Evolutionary conservation across 805 yeast genomes (phyloP).

Genomic region (Wickerhamomyces chambardii): DNA sequence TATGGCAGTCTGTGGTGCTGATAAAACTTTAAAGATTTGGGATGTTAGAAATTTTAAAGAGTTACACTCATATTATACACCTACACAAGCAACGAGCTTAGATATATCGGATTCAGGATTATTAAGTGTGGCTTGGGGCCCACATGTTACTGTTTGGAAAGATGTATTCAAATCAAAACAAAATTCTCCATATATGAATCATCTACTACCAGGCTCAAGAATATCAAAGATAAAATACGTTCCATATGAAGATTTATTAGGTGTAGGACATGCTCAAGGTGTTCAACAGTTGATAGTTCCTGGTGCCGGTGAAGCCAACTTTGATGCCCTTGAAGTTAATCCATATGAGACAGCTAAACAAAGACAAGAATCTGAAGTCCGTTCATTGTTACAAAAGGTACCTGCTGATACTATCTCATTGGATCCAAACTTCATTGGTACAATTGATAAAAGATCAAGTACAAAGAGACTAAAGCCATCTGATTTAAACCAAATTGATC

Average conservation of each 20-base stretch:
- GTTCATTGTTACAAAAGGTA: slow-evolving; percentile 75
- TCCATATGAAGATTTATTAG: slow-evolving; percentile 95
- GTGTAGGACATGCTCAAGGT: slow-evolving; percentile 76
- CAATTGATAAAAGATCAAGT: slow-evolving; percentile 65
- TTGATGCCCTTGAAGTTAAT: slow-evolving; percentile 86
- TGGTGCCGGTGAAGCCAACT: slow-evolving; percentile 97
- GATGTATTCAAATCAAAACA: slow-evolving; percentile 68
- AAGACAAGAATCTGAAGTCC: slow-evolving; percentile 89
- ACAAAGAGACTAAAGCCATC: slow-evolving; percentile 54
- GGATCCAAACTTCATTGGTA: slow-evolving; percentile 84
- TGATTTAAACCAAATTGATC: slow-evolving; percentile 34
- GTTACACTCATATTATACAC: slow-evolving; percentile 52
- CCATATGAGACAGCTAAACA: slow-evolving; percentile 90
- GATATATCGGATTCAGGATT: slow-evolving; percentile 84
- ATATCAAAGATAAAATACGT: slow-evolving; percentile 65
- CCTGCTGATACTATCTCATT: slow-evolving; percentile 88
- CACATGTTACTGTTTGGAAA: slow-evolving; percentile 92
- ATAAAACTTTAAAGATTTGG: slow-evolving; percentile 82
- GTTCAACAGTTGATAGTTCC: slow-evolving; percentile 85
- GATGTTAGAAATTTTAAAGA: slow-evolving; percentile 81
- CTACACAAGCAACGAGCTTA: slow-evolving; percentile 78
- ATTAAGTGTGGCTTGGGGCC: slow-evolving; percentile 89
- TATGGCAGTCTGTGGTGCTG: slow-evolving; percentile 91
- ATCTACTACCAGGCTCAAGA: slow-evolving; percentile 70
- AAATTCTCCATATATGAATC: slow-evolving; percentile 86